These are phyloP conservation scores for Lithohypha guttulata DNA, from an alignment of 2,329 filamentous ascomycete genomes.

Conservation along the genomic window DNA sequence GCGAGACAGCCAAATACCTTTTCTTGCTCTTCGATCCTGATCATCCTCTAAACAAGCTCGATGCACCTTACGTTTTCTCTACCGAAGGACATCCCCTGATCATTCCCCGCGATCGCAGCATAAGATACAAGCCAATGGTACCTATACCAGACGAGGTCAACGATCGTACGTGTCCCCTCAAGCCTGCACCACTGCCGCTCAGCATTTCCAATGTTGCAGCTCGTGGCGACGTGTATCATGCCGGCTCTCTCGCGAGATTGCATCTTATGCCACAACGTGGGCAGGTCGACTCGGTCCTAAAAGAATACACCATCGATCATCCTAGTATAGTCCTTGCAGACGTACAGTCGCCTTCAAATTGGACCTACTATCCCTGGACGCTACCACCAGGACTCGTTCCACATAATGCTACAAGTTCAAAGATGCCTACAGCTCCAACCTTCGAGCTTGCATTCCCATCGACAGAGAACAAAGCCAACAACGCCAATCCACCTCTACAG, in stretches of 20 bases:
- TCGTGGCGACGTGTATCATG: conserved; percentile 74
- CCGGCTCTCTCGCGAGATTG: conserved; percentile 71
- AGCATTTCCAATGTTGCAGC: conserved; percentile 71
- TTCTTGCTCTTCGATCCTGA: conserved; percentile 79
- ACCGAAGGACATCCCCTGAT: conserved; percentile 92
- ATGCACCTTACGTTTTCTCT: conserved; percentile 83
- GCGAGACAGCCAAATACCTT: conserved; percentile 92
- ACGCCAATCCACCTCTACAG: conserved; percentile 39
- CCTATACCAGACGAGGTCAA: conserved; percentile 16
- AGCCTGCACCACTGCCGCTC: conserved; percentile 50
- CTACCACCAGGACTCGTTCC: conserved; percentile 67
- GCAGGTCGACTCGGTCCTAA: conserved; percentile 47
- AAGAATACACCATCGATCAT: conserved; percentile 44
- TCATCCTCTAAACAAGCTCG: conserved; percentile 78
- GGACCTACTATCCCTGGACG: conserved; percentile 89
- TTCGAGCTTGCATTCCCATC: conserved; percentile 59
- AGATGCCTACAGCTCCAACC: conserved; percentile 58
- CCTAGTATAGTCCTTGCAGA: conserved; percentile 46
- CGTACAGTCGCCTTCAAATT: conserved; percentile 56
- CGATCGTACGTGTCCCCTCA: conserved; percentile 50
- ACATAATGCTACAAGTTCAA: conserved; percentile 62
- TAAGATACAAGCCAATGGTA: conserved; percentile 9
- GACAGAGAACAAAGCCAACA: conserved; percentile 38
- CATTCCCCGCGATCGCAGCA: conserved; percentile 48
- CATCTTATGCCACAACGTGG: conserved; percentile 56